These are phyloP conservation scores for Thermochaetoides thermophila DNA, from an alignment of 495 filamentous ascomycete genomes.

Conservation along the genomic window DNA sequence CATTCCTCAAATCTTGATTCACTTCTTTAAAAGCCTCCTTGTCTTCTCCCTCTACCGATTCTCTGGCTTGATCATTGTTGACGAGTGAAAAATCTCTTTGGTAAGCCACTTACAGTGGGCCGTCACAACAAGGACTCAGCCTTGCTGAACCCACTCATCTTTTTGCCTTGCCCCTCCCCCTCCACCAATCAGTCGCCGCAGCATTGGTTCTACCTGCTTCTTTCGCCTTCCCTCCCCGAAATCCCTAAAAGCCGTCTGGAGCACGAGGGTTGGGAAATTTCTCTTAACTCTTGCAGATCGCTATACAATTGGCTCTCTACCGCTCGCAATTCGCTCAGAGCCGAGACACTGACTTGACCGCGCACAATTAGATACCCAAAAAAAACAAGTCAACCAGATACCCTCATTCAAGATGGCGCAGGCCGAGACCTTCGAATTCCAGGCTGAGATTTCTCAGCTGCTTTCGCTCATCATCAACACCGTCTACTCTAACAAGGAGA, in stretches of 20 bases:
- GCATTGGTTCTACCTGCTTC: too few species aligned
- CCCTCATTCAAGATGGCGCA: slow-evolving; percentile 57
- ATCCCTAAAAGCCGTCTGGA: not conserved
- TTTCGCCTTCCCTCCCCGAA: not conserved
- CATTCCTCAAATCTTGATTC: slow-evolving; percentile 6
- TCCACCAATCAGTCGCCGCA: not conserved
- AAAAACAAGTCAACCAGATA: slow-evolving; percentile 12
- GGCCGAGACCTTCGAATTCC: slow-evolving; percentile 98
- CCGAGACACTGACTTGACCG: slow-evolving; percentile 4
- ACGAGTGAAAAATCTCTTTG: too few species aligned
- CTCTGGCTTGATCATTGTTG: too few species aligned
- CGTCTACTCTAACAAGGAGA: slow-evolving; percentile 99
- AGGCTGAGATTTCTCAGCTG: slow-evolving; percentile 99
- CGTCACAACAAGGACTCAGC: too few species aligned
- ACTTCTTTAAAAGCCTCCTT: slow-evolving; percentile 10
- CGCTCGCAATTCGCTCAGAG: not conserved
- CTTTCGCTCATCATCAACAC: slow-evolving; percentile 99
- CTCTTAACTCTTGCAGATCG: not conserved
- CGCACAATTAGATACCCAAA: slow-evolving; percentile 12
- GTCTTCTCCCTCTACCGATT: slow-evolving; percentile 6
- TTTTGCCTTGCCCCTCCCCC: not conserved
- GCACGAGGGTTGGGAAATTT: not conserved
- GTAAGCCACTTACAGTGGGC: too few species aligned
- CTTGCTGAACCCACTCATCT: not conserved
- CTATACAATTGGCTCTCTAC: too few species aligned